Base-by-base conservation (phyloP, 2,329 filamentous ascomycete species). In the Diplodia mutila region DNA sequence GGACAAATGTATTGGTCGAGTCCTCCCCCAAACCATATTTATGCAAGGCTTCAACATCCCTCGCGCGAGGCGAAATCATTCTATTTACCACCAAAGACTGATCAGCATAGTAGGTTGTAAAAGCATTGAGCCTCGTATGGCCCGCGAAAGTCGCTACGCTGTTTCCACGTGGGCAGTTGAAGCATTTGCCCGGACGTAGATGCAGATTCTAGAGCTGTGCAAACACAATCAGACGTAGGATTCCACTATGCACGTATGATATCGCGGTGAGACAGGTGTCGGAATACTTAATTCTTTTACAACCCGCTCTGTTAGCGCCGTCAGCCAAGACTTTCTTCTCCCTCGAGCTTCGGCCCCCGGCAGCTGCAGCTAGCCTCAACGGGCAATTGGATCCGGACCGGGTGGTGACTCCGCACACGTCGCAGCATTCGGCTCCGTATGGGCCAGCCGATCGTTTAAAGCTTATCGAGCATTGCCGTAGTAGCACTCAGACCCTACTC, bases 341-440 rank as follows among this genome's bases (percentile, higher is more conserved):
- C 37, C 27, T 32, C 18, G 29, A 63, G n/a, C n/a, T 57, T 63
- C 59, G 39, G 59, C 21, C 9, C 42, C 46, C 59, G 42, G 37
- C 46, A 51, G 46, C 59, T 16, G 59, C 59, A 52, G 59, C 59
- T 63, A 63, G 21, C 59, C 59, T 25, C 11, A 63, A 63, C 9
- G 8, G 46, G 59, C 29, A 63, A 63, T 6, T 51, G 46, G 42
- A 63, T 63, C 59, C 59, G 46, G 59, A 37, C 27, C n/a, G 27
- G 32, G 42, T 48, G 34, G n/a, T 32, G 59, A 51, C 59, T 63
- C 59, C 46, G 59, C 59, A 63, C 59, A 4, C 59, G 27, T 29
- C n/a, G 16, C n/a, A 23, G 12, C 32, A 18, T 14, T 32, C 59
- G 59, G 59, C 59, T 37, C 32, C 29, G 25, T 25, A 63, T 32